Percentiles rank a stretch among this genome's conserved stretches.
Conservation (phyloP, 2,329 filamentous ascomycete species). For the Aureobasidium sp. region DNA sequence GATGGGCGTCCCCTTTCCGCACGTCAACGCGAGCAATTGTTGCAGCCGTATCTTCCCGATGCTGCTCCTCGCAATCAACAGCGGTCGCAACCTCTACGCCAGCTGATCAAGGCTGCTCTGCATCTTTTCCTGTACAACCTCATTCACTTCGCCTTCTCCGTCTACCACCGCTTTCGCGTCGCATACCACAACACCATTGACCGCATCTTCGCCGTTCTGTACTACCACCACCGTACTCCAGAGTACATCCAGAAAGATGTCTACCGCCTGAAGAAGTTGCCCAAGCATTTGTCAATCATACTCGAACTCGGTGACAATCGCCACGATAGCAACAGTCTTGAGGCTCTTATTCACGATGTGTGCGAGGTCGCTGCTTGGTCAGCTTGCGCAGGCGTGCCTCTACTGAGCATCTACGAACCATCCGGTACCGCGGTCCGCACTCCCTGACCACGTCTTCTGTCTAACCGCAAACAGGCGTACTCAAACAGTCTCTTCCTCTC, state of each 20-base stretch:
- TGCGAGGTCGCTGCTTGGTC: slow-evolving; percentile 92
- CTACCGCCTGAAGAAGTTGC: slow-evolving; percentile 62
- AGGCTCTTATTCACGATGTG: slow-evolving; percentile 80
- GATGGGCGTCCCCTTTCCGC: slow-evolving; percentile 24
- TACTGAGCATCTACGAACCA: slow-evolving; percentile 85
- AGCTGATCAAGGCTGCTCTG: slow-evolving; percentile 49
- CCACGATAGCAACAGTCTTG: slow-evolving; percentile 65
- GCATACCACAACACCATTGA: slow-evolving; percentile 72
- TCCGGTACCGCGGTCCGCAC: slow-evolving; percentile 56
- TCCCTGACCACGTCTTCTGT: slow-evolving; percentile 1
- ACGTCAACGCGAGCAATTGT: slow-evolving; percentile 27
- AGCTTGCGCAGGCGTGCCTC: slow-evolving; percentile 77
- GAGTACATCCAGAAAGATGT: slow-evolving; percentile 88
- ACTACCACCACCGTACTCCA: slow-evolving; percentile 93
- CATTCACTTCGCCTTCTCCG: slow-evolving; percentile 74
- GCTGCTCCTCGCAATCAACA: not conserved
- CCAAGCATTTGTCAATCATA: slow-evolving; percentile 81
- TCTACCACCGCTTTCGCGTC: slow-evolving; percentile 77
- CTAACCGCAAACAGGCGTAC: slow-evolving; percentile 52
- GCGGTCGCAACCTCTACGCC: slow-evolving; percentile 16
- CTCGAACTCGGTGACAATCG: slow-evolving; percentile 65
- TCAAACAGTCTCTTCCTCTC: slow-evolving; percentile 84
- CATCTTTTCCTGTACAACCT: slow-evolving; percentile 61
- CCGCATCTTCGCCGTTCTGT: slow-evolving; percentile 71
- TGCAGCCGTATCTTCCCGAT: slow-evolving; percentile 30